A percentile compares a stretch with the other conserved stretches of the same genome.
phyloP scores from a whole-genome alignment of 805 yeast genomes.

The Zygosaccharomyces gambellarensis region DNA sequence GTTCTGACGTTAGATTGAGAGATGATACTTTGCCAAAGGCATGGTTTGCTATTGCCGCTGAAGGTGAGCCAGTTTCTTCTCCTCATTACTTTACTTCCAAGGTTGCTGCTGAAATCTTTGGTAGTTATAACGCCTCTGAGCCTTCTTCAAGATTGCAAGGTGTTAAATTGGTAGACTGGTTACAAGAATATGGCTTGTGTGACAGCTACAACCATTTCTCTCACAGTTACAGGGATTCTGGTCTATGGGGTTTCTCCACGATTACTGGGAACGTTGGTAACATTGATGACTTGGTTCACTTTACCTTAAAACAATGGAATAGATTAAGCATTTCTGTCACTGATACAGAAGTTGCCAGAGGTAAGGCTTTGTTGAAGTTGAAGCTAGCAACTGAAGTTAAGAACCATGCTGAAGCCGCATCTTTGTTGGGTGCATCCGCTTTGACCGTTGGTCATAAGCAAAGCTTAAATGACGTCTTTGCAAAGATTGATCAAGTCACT shows the following conservation, averaged over 20 bases:
- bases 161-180: slow-evolving; percentile 64
- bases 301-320: slow-evolving; percentile 83
- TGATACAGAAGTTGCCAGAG: slow-evolving; percentile 74
- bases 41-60: slow-evolving; percentile 68
- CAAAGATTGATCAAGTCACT: slow-evolving; percentile 58
- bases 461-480: slow-evolving; percentile 54
- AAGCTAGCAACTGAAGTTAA: slow-evolving; percentile 48
- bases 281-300: slow-evolving; percentile 75
- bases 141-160: slow-evolving; percentile 56
- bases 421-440: slow-evolving; percentile 46
- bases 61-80: slow-evolving; percentile 61
- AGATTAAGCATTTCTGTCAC: slow-evolving; percentile 71
- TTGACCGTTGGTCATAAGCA: slow-evolving; percentile 58
- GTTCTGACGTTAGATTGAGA: slow-evolving; percentile 83
- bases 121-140: slow-evolving; percentile 50
- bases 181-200: slow-evolving; percentile 67
- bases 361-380: slow-evolving; percentile 66
- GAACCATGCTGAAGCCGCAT: slow-evolving; percentile 48
- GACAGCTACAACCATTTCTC: slow-evolving; percentile 71
- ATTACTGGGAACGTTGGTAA: slow-evolving; percentile 53
- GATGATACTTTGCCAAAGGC: slow-evolving; percentile 83
- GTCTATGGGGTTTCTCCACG: slow-evolving; percentile 79
- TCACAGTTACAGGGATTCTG: slow-evolving; percentile 66
- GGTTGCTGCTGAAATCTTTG: slow-evolving; percentile 65
- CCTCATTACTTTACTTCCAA: slow-evolving; percentile 65